Conservation (phyloP, 257 asterid genomes). For the Coffea canephora region DNA sequence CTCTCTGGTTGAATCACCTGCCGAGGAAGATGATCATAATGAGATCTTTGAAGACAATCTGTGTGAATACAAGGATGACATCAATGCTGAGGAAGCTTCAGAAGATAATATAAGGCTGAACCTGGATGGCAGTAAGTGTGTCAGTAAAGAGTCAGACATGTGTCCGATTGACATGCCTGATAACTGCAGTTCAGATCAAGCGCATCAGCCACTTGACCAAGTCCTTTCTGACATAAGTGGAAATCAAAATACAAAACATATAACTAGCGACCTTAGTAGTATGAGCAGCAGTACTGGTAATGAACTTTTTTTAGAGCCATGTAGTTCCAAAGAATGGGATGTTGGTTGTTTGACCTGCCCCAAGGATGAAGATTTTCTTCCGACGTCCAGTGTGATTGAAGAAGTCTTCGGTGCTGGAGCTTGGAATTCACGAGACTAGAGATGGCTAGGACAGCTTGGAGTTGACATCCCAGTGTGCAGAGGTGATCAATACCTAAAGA, state of each 20-base stretch:
- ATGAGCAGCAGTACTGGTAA: conserved; percentile 17
- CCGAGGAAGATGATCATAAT: conserved; percentile 14
- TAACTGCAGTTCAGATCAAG: conserved; percentile 8
- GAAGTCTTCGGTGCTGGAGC: conserved; percentile 49
- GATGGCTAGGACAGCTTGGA: conserved; percentile 12
- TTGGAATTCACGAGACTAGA: conserved; percentile 27
- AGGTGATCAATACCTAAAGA: background rate
- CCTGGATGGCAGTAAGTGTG: conserved; percentile 10
- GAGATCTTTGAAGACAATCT: conserved; percentile 12
- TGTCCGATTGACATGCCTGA: background rate
- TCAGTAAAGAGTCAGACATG: conserved; percentile 2
- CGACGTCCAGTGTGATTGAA: conserved; percentile 46
- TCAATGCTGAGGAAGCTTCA: conserved; percentile 5
- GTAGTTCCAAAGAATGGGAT: conserved; percentile 40
- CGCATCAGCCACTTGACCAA: conserved; percentile 4
- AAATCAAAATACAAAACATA: conserved; percentile 19
- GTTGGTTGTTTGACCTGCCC: conserved; percentile 27
- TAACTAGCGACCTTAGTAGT: conserved; percentile 20
- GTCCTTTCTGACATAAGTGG: conserved; percentile 11
- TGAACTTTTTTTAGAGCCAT: conserved; percentile 25
- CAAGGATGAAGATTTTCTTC: conserved; percentile 37
- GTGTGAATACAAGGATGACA: conserved; percentile 4
- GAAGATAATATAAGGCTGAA: conserved; percentile 1
- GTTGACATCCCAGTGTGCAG: background rate
- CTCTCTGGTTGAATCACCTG: conserved; percentile 28